Percentiles rank a stretch among this genome's conserved stretches.
phyloP scores from a whole-genome alignment of 1,139 yeast species.

The Suhomyces taliae region DNA sequence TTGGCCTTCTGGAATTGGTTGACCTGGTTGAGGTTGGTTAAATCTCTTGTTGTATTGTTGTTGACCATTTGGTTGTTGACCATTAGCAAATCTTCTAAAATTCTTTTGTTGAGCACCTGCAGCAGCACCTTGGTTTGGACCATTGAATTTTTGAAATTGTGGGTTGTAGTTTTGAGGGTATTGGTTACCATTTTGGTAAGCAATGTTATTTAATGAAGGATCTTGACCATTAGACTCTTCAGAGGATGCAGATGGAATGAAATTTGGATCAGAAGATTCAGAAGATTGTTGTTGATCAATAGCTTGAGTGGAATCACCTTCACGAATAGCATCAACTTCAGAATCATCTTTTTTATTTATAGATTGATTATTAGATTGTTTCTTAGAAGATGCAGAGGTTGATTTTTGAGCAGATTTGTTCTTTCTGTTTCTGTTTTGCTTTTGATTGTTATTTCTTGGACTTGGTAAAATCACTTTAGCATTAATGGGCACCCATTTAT shows the following conservation, averaged over 20 bases:
- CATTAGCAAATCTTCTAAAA: slow-evolving; percentile 20
- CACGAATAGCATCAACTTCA: slow-evolving; percentile 1
- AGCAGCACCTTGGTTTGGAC: not conserved
- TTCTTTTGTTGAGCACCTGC: slow-evolving; percentile 18
- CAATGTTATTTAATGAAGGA: slow-evolving; percentile 7
- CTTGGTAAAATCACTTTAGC: slow-evolving; percentile 64
- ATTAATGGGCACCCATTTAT: slow-evolving; percentile 87
- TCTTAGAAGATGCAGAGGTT: slow-evolving; percentile 10
- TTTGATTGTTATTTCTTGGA: slow-evolving; percentile 27
- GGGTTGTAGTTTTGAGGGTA: slow-evolving; percentile 11
- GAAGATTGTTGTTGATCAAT: not conserved
- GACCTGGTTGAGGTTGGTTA: slow-evolving; percentile 17
- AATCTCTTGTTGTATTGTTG: slow-evolving; percentile 21
- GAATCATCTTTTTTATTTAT: slow-evolving; percentile 10
- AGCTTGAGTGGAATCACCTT: too few relatives aligned
- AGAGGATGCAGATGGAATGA: slow-evolving; percentile 8
- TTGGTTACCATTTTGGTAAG: slow-evolving; percentile 2
- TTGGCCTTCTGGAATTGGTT: slow-evolving; percentile 17
- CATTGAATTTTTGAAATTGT: slow-evolving; percentile 15
- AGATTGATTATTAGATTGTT: slow-evolving; percentile 2
- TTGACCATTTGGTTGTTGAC: slow-evolving; percentile 14
- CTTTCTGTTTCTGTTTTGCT: slow-evolving; percentile 35
- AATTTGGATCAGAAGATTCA: not conserved
- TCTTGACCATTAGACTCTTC: slow-evolving; percentile 7
- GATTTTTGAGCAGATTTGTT: slow-evolving; percentile 25